Conservation (phyloP, 2,329 filamentous ascomycete species). For the Pestalotiopsis sp. region DNA sequence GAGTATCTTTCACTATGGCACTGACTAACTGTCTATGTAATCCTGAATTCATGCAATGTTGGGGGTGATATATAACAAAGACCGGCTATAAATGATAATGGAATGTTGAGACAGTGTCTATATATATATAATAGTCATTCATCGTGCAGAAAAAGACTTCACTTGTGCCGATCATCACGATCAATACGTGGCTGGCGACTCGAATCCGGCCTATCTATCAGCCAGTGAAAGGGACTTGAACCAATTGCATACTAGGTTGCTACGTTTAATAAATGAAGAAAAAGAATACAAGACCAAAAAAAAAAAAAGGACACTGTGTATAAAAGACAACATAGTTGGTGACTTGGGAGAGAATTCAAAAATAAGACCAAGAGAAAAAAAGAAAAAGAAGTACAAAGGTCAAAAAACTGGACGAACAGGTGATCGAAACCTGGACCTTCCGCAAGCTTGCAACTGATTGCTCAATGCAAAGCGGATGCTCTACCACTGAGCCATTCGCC, state of each 20-base stretch:
- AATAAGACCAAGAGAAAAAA: neutral
- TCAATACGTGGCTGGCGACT: neutral
- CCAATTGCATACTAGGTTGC: neutral
- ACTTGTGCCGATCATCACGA: neutral
- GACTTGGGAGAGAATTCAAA: neutral
- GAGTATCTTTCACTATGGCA: too few species aligned
- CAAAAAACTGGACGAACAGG: constrained; percentile 25
- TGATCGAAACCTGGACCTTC: constrained; percentile 36
- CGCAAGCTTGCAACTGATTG: constrained; percentile 18
- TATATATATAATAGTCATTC: neutral
- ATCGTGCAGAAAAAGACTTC: neutral
- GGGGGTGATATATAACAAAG: neutral
- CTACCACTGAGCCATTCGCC: constrained; percentile 29
- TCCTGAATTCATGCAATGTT: neutral
- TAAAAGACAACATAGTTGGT: too few species aligned
- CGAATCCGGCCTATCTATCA: neutral
- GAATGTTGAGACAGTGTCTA: neutral
- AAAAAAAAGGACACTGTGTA: too few species aligned
- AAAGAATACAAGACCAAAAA: too few species aligned
- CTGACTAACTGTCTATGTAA: too few species aligned
- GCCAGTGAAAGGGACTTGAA: neutral
- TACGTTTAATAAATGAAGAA: too few species aligned
- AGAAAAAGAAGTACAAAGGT: neutral
- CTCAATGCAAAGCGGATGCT: constrained; percentile 35
- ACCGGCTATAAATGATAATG: neutral